Percentiles rank a stretch among this genome's conserved stretches.
Conservation (phyloP, 139 green algal species). For the Edaphochlamys debaryana region DNA sequence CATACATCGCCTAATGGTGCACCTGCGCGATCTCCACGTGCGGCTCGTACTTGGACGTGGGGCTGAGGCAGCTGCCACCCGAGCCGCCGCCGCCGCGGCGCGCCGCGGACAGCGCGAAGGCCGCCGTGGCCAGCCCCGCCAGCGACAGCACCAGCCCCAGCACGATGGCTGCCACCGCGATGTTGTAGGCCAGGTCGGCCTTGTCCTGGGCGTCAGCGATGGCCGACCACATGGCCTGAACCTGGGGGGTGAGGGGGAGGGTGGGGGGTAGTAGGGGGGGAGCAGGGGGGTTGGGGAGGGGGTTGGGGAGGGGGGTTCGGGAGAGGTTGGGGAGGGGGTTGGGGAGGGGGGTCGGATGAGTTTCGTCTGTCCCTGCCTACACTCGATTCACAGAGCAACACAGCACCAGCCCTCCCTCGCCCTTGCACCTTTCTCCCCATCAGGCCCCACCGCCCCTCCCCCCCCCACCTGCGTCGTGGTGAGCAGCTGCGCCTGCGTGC, state of each 20-base stretch:
- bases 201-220: constrained; percentile 5
- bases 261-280: neutral
- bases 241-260: neutral
- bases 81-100: neutral
- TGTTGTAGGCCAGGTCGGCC: constrained; percentile 9
- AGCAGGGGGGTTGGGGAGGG: neutral
- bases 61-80: neutral
- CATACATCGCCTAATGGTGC: too few species aligned
- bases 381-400: too few species aligned
- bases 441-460: too few species aligned
- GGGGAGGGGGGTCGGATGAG: too few species aligned
- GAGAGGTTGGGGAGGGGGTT: too few species aligned
- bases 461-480: too few species aligned
- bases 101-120: neutral
- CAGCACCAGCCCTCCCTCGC: too few species aligned
- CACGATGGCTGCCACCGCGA: constrained; percentile 24
- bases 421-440: too few species aligned
- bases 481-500: too few species aligned
- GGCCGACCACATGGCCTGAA: too few species aligned
- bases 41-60: neutral
- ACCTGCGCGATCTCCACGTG: neutral
- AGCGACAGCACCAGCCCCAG: constrained; percentile 12
- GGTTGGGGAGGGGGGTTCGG: too few species aligned
- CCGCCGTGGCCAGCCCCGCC: neutral
- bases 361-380: too few species aligned